Percentiles rank a stretch among this genome's conserved stretches.
Conservation (phyloP, 805 yeast species). For the Cyberlindnera xylosilytica region DNA sequence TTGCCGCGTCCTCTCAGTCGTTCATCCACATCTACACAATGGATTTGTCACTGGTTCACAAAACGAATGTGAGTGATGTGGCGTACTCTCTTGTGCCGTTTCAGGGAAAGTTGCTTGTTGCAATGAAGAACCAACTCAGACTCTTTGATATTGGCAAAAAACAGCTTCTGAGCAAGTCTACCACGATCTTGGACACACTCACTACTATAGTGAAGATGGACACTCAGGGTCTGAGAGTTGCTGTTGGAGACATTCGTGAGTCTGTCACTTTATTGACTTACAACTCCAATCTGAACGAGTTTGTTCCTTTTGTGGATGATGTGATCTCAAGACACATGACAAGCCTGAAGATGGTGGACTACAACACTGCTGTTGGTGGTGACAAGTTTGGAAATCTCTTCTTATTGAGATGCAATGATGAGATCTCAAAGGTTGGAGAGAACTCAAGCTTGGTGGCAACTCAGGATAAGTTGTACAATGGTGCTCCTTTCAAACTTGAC, state of each 20-base stretch:
- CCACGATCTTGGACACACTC: constrained; percentile 41
- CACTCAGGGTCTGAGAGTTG: constrained; percentile 51
- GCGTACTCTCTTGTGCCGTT: constrained; percentile 52
- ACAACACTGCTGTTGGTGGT: constrained; percentile 75
- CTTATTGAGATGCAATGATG: constrained; percentile 58
- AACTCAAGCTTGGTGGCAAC: constrained; percentile 38
- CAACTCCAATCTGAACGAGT: constrained; percentile 44
- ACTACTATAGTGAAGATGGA: constrained; percentile 52
- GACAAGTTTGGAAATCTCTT: constrained; percentile 84
- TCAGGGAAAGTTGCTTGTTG: constrained; percentile 59
- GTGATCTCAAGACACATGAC: constrained; percentile 64
- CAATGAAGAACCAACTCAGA: constrained; percentile 48
- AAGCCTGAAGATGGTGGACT: constrained; percentile 57
- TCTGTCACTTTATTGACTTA: constrained; percentile 59
- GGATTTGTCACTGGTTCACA: constrained; percentile 51
- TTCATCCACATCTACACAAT: constrained; percentile 31
- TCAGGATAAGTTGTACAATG: constrained; percentile 39
- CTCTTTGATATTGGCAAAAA: constrained; percentile 74
- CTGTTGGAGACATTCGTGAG: constrained; percentile 68
- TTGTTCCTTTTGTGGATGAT: constrained; percentile 71
- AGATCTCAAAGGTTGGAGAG: constrained; percentile 46
- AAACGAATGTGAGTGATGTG: constrained; percentile 49
- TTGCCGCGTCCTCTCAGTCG: constrained; percentile 24
- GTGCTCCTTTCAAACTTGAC: constrained; percentile 50
- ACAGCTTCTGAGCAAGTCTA: constrained; percentile 70